Base-by-base conservation (phyloP, 2,329 filamentous ascomycete genomes). In the Colletotrichum kahawae region DNA sequence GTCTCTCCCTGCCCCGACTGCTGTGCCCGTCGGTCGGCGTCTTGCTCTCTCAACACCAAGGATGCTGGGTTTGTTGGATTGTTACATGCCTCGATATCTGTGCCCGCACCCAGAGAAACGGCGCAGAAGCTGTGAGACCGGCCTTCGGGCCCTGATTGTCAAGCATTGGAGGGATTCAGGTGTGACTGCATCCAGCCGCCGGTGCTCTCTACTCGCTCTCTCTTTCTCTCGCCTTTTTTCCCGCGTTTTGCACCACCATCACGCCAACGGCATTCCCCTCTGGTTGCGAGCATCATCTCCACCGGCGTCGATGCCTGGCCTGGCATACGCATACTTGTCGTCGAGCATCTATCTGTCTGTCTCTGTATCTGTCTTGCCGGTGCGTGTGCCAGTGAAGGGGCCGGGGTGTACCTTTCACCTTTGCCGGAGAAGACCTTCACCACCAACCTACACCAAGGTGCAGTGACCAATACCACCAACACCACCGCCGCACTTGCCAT, bases 101-200 rank as follows among this genome's bases (percentile, higher is more conserved):
- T 14, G 27, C 27, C 24, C 29, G 27, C n/a, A 33, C 18, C 33
- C 18, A n/a, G 57, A 51, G 29, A 54, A 34, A 48, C 27, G 33
- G 24, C 16, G 38, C 56, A 38, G 38, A 68, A 67, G 65, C 65
- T 67, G 65, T 67, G 12, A 59, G 65, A 57, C 65, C 18, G 18
- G 27, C 38, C 29, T n/a, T 33, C 27, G 43, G 14, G 43, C 43
- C n/a, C n/a, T 48, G 43, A 48, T 48, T 7, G 43, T 48, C n/a
- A 18, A 48, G n/a, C 33, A 51, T 29, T 18, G n/a, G 38, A 10
- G 36, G 21, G 34, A 33, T 56, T 21, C 27, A 34, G 66, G 67
- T 63, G 67, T 70, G 71, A 74, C 71, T 60, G 67, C 71, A 70
- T 62, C 59, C 34, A 21, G 43, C 16, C 51, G 36, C n/a, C n/a